Conservation (phyloP, 208 protist species). For the Acanthamoeba sp. region DNA sequence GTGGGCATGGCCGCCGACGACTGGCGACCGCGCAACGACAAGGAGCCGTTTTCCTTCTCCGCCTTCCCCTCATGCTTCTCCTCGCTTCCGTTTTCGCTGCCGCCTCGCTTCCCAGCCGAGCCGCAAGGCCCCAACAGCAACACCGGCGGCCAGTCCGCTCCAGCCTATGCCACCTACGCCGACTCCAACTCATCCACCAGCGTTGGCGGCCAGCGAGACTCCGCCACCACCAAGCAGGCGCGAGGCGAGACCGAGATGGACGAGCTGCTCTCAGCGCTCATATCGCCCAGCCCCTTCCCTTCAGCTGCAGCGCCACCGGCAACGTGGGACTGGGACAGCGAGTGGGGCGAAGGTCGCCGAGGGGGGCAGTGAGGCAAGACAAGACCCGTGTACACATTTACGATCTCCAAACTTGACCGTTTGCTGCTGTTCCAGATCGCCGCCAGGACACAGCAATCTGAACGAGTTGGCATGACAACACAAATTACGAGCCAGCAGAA, state of each 20-base stretch:
- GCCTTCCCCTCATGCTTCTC: slow-evolving; percentile 19
- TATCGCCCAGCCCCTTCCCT: slow-evolving; percentile 24
- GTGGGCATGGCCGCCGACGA: background rate
- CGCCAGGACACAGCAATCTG: too few relatives aligned
- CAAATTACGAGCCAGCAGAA: too few relatives aligned
- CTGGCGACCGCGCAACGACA: background rate
- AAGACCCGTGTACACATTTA: too few relatives aligned
- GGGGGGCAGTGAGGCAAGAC: background rate
- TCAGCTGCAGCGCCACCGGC: background rate
- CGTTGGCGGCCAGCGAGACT: background rate
- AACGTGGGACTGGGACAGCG: slow-evolving; percentile 35
- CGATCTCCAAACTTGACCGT: too few relatives aligned
- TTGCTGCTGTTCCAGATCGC: too few relatives aligned
- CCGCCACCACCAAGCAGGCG: background rate
- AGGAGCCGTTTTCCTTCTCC: slow-evolving; percentile 29
- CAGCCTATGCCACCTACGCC: background rate
- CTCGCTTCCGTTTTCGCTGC: background rate
- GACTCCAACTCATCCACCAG: background rate
- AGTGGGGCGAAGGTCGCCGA: background rate
- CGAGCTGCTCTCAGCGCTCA: slow-evolving; percentile 50
- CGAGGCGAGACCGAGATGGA: slow-evolving; percentile 43
- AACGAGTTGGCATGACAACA: too few relatives aligned
- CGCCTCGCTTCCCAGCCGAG: background rate
- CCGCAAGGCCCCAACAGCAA: background rate
- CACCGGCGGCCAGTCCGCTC: background rate